Evolutionary conservation across 805 yeast genomes (phyloP).

Genomic region (Saccharomycopsis schoenii): DNA sequence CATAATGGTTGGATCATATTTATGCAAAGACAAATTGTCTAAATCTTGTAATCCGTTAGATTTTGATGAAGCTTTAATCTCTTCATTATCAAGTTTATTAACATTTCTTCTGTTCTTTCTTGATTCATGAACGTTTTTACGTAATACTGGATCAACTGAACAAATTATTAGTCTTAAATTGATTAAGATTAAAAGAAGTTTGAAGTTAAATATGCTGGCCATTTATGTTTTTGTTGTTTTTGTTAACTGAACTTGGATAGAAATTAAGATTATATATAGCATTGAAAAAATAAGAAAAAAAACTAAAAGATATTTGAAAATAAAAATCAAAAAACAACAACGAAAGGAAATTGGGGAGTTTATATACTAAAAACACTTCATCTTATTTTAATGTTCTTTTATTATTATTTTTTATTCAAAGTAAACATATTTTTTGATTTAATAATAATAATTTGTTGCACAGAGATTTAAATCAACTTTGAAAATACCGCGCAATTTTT

Average conservation of each 20-base stretch:
- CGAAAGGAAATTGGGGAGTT: too few species aligned
- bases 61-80: background rate
- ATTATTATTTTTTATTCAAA: too few species aligned
- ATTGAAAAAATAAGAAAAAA: background rate
- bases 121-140: constrained; percentile 6
- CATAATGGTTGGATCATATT: constrained; percentile 19
- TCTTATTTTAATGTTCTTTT: too few species aligned
- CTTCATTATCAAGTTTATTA: background rate
- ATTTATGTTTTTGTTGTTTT: background rate
- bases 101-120: background rate
- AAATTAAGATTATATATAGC: background rate
- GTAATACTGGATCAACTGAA: constrained; percentile 2
- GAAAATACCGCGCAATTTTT: too few species aligned
- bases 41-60: background rate
- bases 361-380: too few species aligned
- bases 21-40: background rate
- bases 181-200: background rate
- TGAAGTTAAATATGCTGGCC: background rate
- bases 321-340: too few species aligned
- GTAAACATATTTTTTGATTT: too few species aligned
- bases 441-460: too few species aligned
- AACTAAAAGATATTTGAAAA: too few species aligned
- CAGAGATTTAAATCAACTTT: too few species aligned
- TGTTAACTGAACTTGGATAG: background rate
- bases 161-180: background rate